Evolutionary conservation across 192 early-diverging fungal species (phyloP).

Genomic region (Spizellomyces punctatus): DNA sequence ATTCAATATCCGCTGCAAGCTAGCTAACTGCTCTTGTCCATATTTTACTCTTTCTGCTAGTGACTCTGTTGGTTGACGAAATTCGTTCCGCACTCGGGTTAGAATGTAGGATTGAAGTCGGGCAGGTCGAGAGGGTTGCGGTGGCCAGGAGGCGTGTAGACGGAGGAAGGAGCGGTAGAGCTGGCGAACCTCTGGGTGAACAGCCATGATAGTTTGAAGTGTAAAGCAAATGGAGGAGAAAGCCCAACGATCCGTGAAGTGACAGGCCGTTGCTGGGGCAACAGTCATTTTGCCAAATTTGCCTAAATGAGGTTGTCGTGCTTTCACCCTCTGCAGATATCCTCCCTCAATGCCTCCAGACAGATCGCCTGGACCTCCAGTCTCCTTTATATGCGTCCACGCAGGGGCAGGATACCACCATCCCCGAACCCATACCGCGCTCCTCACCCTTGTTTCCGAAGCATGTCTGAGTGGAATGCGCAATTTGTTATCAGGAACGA

Average conservation of each 20-base stretch:
- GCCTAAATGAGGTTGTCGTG: too few relatives aligned
- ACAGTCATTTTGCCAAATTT: too few relatives aligned
- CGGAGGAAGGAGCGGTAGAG: conserved; percentile 30
- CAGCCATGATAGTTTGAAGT: neutral
- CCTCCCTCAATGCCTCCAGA: too few relatives aligned
- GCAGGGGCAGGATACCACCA: conserved; percentile 48
- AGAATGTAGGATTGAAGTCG: conserved; percentile 8
- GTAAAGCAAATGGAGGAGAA: too few relatives aligned
- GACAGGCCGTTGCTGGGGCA: too few relatives aligned
- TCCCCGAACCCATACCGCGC: neutral
- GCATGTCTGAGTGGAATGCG: neutral
- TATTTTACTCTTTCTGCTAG: neutral
- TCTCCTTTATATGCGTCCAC: conserved; percentile 39
- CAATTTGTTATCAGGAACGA: neutral
- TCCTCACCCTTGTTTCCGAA: neutral
- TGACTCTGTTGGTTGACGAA: conserved; percentile 6
- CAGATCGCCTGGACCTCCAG: too few relatives aligned
- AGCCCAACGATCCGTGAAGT: too few relatives aligned
- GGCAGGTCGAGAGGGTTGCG: conserved; percentile 21
- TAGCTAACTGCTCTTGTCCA: conserved; percentile 10
- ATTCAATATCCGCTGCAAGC: conserved; percentile 15
- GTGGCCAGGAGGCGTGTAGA: conserved; percentile 23
- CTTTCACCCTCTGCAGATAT: too few relatives aligned
- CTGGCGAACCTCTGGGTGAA: conserved; percentile 7
- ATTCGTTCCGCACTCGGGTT: conserved; percentile 16